These are phyloP conservation scores for Phaeotremella fagi DNA, from an alignment of 768 basidiomycete genomes.

Conservation along the genomic window DNA sequence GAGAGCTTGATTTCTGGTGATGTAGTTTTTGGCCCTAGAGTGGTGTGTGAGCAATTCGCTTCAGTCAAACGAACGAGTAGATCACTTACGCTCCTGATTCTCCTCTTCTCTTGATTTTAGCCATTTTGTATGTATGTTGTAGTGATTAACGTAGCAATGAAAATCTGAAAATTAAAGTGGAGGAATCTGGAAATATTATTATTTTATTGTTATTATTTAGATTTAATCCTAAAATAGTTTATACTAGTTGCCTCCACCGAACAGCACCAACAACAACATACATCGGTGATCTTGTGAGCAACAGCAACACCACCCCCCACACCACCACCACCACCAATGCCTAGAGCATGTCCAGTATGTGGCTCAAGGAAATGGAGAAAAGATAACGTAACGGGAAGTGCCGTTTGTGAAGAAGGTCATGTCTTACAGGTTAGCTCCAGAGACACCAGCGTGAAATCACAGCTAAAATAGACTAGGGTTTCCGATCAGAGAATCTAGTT, in stretches of 20 bases:
- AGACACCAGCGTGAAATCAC: not conserved
- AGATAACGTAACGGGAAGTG: conserved; percentile 70
- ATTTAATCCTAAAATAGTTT: not conserved
- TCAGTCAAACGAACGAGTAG: not conserved
- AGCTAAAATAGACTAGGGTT: conserved; percentile 56
- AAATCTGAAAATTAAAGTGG: not conserved
- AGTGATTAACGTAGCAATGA: not conserved
- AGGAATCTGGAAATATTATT: not conserved
- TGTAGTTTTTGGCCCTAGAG: conserved; percentile 50
- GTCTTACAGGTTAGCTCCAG: conserved; percentile 64
- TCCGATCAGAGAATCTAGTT: conserved; percentile 72
- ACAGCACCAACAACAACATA: no score
- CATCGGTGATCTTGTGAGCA: no score
- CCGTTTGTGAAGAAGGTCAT: conserved; percentile 87
- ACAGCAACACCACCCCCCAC: no score
- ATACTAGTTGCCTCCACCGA: not conserved
- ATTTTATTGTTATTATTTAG: not conserved
- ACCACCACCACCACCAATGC: conserved; percentile 17
- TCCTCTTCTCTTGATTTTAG: conserved; percentile 50
- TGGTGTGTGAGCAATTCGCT: not conserved
- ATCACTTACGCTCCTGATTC: conserved; percentile 49
- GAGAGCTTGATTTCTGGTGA: conserved; percentile 83
- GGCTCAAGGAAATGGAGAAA: conserved; percentile 84
- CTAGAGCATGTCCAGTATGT: conserved; percentile 66
- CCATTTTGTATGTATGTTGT: conserved; percentile 35